Evolutionary conservation across 2,329 filamentous ascomycete species (phyloP), one percentile per base, ranked within the genome.

Genomic region (Cladosporium sp.): DNA sequence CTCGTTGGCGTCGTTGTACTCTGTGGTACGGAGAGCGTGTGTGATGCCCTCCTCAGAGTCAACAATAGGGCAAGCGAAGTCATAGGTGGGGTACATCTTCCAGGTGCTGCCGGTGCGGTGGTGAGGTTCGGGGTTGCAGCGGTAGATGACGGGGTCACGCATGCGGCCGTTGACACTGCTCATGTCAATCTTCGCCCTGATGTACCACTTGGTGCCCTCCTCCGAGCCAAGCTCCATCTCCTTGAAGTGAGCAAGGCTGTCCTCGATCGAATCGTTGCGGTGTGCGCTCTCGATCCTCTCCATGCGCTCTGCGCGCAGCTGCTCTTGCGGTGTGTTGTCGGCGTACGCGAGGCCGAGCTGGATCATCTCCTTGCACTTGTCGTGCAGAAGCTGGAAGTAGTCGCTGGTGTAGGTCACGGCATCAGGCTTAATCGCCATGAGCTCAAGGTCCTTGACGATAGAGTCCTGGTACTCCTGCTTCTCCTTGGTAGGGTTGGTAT

Each of bases 401-500:
- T 98, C 91, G 63, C 88, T 95, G 2, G 93, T 96, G 75, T 92
- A 95, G 14, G 88, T 89, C 54, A 91, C 79, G 59, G 81, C 80
- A 70, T 96, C 92, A 18, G 91, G 88, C 72, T 87, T 88, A 71
- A 98, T 88, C 31, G 91, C 92, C 79, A 98, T 89, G 49, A 97
- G 79, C 46, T 84, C 83, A 46, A 96, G 80, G 70, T 98, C 93
- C 74, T 95, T 86, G 37, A 95, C 77, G 57, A 98, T 98, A 4
- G 90, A 81, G 72, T 97, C 90, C 69, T 97, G 86, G 69, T 86
- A 98, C 74, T 97, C 93, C 69, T 92, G 84, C 76, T 95, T 96
- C 78, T 98, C 93, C 71, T 97, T 97, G 55, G 87, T 85, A 7
- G 93, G 93, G 73, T 98, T 98, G 53, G 93, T 98, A 67, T 98